These are phyloP conservation scores for Inga leiocalycina DNA, from an alignment of 306 rosid genomes.

Conservation along the genomic window DNA sequence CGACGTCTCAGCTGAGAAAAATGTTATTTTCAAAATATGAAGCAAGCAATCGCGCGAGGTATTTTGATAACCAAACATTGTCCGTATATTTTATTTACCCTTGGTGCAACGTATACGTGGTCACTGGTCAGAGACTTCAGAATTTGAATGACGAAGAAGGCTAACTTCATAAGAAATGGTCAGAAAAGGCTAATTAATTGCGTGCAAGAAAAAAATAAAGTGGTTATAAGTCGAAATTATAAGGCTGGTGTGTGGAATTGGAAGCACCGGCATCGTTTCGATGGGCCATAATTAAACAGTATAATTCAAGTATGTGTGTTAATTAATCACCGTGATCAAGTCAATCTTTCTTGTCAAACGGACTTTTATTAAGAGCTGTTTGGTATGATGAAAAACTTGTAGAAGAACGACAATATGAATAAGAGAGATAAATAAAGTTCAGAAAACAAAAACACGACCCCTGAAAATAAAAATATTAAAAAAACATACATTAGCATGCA, in stretches of 20 bases:
- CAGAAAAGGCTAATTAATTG: conserved; percentile 3
- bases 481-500: no score
- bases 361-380: neutral
- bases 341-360: neutral
- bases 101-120: neutral
- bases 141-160: neutral
- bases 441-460: no score
- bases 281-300: neutral
- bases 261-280: neutral
- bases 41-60: neutral
- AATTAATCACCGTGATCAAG: neutral
- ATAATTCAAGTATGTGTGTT: neutral
- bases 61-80: neutral
- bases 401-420: neutral
- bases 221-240: conserved; percentile 11
- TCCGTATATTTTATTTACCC: neutral
- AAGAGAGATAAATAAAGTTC: neutral
- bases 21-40: neutral
- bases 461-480: no score
- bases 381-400: neutral
- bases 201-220: conserved; percentile 8
- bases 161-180: neutral
- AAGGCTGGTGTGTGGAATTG: neutral
- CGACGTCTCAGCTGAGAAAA: neutral
- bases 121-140: neutral